These are phyloP conservation scores for Chloris gayana DNA, from an alignment of 176 grass and related monocot genomes.

Conservation along the genomic window DNA sequence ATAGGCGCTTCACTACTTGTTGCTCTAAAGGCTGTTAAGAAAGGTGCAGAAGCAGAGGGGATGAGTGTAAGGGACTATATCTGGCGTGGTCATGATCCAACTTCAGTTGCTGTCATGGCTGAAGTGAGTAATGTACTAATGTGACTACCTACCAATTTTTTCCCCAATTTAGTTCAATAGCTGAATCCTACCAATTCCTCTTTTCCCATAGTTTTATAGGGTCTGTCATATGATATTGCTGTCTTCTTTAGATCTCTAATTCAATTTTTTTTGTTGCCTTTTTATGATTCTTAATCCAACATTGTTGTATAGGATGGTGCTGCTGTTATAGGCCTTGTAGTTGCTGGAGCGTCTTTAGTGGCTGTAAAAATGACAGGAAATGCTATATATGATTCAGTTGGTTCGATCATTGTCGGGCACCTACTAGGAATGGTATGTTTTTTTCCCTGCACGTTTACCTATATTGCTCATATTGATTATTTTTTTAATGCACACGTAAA, in stretches of 20 bases:
- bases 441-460: background rate
- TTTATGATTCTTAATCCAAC: constrained; percentile 31
- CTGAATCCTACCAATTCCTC: constrained; percentile 17
- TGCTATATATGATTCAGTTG: constrained; percentile 92
- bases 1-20: constrained; percentile 93
- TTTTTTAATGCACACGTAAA: background rate
- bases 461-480: constrained; percentile 21
- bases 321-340: constrained; percentile 83
- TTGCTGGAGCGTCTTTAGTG: constrained; percentile 88
- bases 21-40: constrained; percentile 95
- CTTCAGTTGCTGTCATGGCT: constrained; percentile 98
- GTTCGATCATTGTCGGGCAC: constrained; percentile 95
- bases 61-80: constrained; percentile 93
- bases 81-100: constrained; percentile 97
- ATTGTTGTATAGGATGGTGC: constrained; percentile 79
- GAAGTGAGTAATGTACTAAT: constrained; percentile 69
- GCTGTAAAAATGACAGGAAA: constrained; percentile 92
- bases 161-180: constrained; percentile 21
- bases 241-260: constrained; percentile 29
- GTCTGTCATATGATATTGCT: background rate
- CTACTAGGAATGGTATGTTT: constrained; percentile 86
- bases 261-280: constrained; percentile 31
- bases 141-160: background rate
- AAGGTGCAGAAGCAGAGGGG: constrained; percentile 88
- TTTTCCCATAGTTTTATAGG: background rate